Conservation (phyloP, 495 filamentous ascomycete species). For the Parathielavia hyrcaniae region DNA sequence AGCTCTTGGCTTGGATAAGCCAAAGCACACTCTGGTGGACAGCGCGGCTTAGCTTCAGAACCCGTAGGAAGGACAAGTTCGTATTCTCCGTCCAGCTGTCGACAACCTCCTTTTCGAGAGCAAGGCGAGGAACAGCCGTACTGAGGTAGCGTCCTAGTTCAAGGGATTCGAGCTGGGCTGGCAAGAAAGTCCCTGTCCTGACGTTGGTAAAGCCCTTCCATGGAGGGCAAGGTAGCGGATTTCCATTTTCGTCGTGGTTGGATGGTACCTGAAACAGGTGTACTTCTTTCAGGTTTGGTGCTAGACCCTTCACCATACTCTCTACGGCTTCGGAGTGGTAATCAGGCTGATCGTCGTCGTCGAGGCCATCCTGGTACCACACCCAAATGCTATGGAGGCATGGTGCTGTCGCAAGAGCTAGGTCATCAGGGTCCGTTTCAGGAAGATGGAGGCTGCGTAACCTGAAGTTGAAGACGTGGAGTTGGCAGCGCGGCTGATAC, state of each 20-base stretch:
- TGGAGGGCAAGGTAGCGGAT: neutral
- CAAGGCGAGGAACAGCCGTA: neutral
- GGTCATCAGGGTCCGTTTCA: neutral
- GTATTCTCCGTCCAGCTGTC: neutral
- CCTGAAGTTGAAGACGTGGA: neutral
- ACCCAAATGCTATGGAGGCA: neutral
- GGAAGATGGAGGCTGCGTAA: neutral
- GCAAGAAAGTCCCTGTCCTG: neutral
- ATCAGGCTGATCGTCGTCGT: neutral
- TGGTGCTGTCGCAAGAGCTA: neutral
- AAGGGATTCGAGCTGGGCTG: neutral
- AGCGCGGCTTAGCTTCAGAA: neutral
- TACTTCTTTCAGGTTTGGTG: neutral
- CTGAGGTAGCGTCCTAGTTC: neutral
- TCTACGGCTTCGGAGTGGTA: neutral
- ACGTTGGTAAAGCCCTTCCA: neutral
- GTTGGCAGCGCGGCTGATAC: slow-evolving; percentile 1
- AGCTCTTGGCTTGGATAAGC: neutral
- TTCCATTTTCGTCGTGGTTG: neutral
- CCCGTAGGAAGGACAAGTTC: neutral
- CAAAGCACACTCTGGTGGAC: neutral
- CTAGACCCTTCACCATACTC: neutral
- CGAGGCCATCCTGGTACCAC: neutral
- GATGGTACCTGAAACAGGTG: neutral
- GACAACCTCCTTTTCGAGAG: neutral